Base-by-base conservation (phyloP, 2,329 filamentous ascomycete genomes). In the Albophoma yamanashiensis region DNA sequence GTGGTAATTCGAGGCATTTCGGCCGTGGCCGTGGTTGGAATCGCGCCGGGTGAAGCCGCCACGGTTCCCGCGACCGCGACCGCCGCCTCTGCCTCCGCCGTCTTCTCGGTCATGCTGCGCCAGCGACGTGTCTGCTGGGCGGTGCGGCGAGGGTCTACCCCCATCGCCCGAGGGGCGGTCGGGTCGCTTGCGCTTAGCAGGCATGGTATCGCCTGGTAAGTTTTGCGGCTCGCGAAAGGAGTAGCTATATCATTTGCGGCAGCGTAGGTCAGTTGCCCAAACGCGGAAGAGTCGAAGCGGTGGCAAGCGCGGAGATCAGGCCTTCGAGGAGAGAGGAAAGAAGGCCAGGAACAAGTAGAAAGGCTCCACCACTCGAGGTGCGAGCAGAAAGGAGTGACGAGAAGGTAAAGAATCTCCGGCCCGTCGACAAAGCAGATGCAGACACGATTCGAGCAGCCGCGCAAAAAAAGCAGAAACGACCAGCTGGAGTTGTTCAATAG, bases 71-170 rank as follows among this genome's bases (percentile, higher is more conserved):
- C 79, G 73, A n/a, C 77, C 75, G 61, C 81, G 77, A 61, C 76
- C 75, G 59, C 80, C 77, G 63, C 78, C 74, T 62, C 76, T 72
- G 56, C 76, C 76, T 64, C 74, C 72, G 45, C 74, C 75, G 67
- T 82, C 78, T 64, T 80, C 78, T 72, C 80, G 73, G 59, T 87
- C 84, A 70, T 86, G 82, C 63, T 85, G 83, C 52, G 75, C 82
- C 59, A 85, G 68, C 45, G 73, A 68, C 8, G 80, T 80, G 65
- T 86, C 81, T 58, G 76, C 79, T 55, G 85, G 84, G 40, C 84
- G 82, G 72, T 88, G 84, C 58, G 86, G 85, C 57, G 85, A 81
- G 25, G 84, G 84, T 62, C 85, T 78, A 63, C 73, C 74, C 60
- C 74, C 76, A 61, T 85, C 82, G 63, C 73, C 72, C 62, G 75